Conservation (phyloP, 2,329 filamentous ascomycete genomes). For the Trichothecium roseum region DNA sequence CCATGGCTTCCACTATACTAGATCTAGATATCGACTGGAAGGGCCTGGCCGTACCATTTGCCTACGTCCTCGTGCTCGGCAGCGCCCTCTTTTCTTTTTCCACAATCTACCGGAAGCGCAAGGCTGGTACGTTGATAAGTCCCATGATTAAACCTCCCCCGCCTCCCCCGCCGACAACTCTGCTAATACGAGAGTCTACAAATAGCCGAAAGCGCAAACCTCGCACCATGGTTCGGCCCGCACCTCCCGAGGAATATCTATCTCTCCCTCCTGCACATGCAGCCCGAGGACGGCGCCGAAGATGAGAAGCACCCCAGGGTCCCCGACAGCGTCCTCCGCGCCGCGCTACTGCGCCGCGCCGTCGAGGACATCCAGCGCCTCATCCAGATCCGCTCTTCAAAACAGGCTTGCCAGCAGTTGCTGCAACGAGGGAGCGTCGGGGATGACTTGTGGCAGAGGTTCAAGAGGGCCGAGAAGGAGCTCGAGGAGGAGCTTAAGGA, state of each 20-base stretch:
- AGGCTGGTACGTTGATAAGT: constrained; percentile 57
- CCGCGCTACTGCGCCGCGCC: constrained; percentile 78
- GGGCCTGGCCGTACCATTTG: constrained; percentile 75
- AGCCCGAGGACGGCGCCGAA: constrained; percentile 31
- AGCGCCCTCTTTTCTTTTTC: constrained; percentile 89
- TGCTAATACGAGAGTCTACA: constrained; percentile 9
- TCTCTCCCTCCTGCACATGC: constrained; percentile 78
- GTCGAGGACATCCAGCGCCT: constrained; percentile 90
- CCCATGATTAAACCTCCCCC: no score
- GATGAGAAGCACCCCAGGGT: constrained; percentile 59
- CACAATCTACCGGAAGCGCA: constrained; percentile 83
- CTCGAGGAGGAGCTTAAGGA: constrained; percentile 94
- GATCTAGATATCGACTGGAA: constrained; percentile 57
- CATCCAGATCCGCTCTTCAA: constrained; percentile 77
- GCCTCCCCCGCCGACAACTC: constrained; percentile 1
- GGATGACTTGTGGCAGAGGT: constrained; percentile 91
- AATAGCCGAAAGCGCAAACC: constrained; percentile 72
- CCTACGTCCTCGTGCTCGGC: constrained; percentile 79
- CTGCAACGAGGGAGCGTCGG: constrained; percentile 87
- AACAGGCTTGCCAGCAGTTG: constrained; percentile 74
- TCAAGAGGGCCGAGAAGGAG: constrained; percentile 87
- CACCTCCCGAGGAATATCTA: constrained; percentile 93
- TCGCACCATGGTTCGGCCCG: constrained; percentile 88
- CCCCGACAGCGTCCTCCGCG: constrained; percentile 77
- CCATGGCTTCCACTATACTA: constrained; percentile 30